Evolutionary conservation across 306 rosid genomes (phyloP).

Genomic region (Cucurbita ficifolia): DNA sequence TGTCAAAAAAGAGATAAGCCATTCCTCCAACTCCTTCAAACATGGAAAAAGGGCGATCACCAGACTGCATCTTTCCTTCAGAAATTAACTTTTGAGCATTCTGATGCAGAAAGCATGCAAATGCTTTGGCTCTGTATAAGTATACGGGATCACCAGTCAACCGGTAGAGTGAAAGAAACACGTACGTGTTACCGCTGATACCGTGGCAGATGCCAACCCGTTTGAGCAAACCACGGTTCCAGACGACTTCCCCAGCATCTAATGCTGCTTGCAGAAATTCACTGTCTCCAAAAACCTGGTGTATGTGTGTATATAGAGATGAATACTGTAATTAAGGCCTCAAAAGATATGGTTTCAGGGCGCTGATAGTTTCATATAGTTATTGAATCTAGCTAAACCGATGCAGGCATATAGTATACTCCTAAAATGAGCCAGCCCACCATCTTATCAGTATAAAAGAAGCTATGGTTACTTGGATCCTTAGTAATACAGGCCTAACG

Average conservation of each 20-base stretch:
- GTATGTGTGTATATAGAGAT: neutral
- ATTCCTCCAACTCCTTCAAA: conserved; percentile 81
- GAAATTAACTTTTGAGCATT: conserved; percentile 36
- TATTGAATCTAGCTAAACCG: neutral
- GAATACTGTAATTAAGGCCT: neutral
- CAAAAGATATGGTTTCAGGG: neutral
- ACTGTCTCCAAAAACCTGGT: conserved; percentile 49
- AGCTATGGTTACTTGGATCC: neutral
- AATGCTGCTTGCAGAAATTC: conserved; percentile 57
- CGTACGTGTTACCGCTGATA: conserved; percentile 62
- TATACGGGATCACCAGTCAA: conserved; percentile 43
- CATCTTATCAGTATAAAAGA: neutral
- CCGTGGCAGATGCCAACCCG: conserved; percentile 83
- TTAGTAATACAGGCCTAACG: neutral
- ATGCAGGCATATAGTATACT: neutral
- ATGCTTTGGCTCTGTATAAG: conserved; percentile 67
- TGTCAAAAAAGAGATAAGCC: conserved; percentile 51
- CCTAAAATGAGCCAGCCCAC: neutral
- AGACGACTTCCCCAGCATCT: conserved; percentile 63
- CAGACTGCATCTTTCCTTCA: conserved; percentile 65
- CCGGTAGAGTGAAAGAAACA: conserved; percentile 66
- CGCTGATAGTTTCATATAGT: neutral
- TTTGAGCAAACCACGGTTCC: conserved; percentile 69
- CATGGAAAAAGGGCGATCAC: conserved; percentile 61
- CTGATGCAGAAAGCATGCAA: conserved; percentile 59